Evolutionary conservation across 2,329 filamentous ascomycete species (phyloP).

Genomic region (Blumeriella jaapii): DNA sequence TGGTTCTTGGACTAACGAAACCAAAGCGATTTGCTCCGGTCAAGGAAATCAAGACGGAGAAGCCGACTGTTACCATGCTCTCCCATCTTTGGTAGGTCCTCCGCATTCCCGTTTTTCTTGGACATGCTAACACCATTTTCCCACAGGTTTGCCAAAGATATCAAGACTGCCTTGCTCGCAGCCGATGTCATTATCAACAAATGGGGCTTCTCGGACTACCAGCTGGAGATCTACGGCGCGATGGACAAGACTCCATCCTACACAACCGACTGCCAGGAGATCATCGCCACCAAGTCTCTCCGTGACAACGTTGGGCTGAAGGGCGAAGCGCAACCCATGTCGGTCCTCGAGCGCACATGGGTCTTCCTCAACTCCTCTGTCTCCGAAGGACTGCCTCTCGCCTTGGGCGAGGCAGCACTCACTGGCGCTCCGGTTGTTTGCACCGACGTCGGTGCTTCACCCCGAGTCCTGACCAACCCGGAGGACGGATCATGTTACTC

Average conservation of each 20-base stretch:
- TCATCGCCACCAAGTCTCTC: constrained; percentile 23
- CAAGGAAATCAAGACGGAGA: constrained; percentile 44
- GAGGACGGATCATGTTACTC: constrained; percentile 39
- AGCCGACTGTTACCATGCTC: constrained; percentile 52
- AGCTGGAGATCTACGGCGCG: constrained; percentile 50
- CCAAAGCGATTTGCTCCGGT: constrained; percentile 43
- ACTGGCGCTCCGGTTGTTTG: constrained; percentile 44
- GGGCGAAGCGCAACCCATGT: constrained; percentile 32
- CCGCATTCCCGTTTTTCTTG: no score
- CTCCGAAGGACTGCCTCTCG: constrained; percentile 43
- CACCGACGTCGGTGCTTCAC: constrained; percentile 44
- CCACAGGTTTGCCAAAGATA: constrained; percentile 40
- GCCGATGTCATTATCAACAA: constrained; percentile 54
- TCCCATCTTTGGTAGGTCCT: constrained; percentile 37
- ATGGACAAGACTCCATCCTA: constrained; percentile 51
- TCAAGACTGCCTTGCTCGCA: constrained; percentile 51
- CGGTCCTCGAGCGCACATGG: constrained; percentile 28
- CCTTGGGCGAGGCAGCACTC: constrained; percentile 42
- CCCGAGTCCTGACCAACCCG: constrained; percentile 42
- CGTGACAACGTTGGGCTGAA: constrained; percentile 23
- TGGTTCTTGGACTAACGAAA: neutral
- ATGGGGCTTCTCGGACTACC: constrained; percentile 53
- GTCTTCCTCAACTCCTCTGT: constrained; percentile 37
- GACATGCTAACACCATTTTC: neutral
- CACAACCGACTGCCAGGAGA: constrained; percentile 43